phyloP scores from a whole-genome alignment of 805 yeast species.

The Cyberlindnera maritima region DNA sequence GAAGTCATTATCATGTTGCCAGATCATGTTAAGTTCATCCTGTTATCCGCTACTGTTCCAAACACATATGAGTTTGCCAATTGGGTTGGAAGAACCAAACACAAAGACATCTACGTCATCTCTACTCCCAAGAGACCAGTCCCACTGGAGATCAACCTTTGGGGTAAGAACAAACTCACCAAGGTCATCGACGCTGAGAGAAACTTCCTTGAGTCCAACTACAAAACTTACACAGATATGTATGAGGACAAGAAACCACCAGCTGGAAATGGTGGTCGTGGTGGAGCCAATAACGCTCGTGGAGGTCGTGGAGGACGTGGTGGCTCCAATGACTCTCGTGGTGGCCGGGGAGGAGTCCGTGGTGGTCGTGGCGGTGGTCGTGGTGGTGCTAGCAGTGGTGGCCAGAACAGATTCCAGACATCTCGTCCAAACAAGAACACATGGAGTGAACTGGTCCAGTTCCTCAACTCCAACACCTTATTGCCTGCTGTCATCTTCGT shows the following conservation, averaged over 20 bases:
- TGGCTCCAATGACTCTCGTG: conserved; percentile 31
- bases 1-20: conserved; percentile 98
- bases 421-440: conserved; percentile 68
- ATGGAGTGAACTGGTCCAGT: conserved; percentile 72
- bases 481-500: conserved; percentile 93
- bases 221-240: conserved; percentile 54
- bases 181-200: conserved; percentile 76
- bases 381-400: conserved; percentile 35
- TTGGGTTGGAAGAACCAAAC: conserved; percentile 98
- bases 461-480: conserved; percentile 61
- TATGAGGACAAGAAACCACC: conserved; percentile 41
- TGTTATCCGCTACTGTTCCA: conserved; percentile 97
- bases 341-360: conserved; percentile 39
- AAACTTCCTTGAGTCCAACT: conserved; percentile 63
- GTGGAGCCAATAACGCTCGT: conserved; percentile 45
- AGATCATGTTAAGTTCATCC: conserved; percentile 88
- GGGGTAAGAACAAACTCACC: conserved; percentile 74
- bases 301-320: conserved; percentile 36
- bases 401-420: conserved; percentile 32
- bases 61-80: conserved; percentile 96
- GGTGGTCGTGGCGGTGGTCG: conserved; percentile 39
- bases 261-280: conserved; percentile 40
- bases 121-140: conserved; percentile 97
- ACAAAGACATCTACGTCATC: conserved; percentile 92
- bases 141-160: conserved; percentile 81